Base-by-base conservation (phyloP, 148 eudicot species). In the Polygonum aviculare region DNA sequence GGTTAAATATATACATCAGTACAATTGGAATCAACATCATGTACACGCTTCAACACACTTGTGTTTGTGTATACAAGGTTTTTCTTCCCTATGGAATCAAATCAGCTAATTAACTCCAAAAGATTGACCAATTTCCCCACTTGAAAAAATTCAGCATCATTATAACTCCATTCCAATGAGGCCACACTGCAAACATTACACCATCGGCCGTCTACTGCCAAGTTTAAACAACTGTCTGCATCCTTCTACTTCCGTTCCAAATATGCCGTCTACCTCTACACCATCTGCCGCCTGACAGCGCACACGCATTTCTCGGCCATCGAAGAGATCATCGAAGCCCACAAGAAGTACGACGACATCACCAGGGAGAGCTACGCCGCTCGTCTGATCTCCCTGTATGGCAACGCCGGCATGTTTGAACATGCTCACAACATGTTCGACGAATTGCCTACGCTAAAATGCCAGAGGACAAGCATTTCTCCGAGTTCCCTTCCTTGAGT, bases 401-500 rank as follows among this genome's bases (percentile, higher is more conserved):
- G 98, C 15, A 81, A 82, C 77, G 77, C 83, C 0, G 84, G 89
- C 11, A 89, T 93, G 96, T 82, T 87, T 76, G 85, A 86, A 26
- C 84, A 86, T 62, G 96, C 96, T 22, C 76, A n/a, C 50, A 82
- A 89, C 78, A 75, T 90, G 86, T 90, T 89, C 79, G 96, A 91
- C 8, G 91, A 91, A 89, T 87, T 91, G 96, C 84, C 89, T 54
- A 75, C 86, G 14, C 71, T 70, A 39, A 81, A 83, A 2, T 84
- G 88, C 51, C 73, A 57, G 5, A 81, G 88, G 2, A 84, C 91
- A 47, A 85, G 83, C 0, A 74, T 52, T 18, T 87, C 93, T 3
- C 77, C 86, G 14, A 93, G 86, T 78, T 91, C 92, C 77, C 88
- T 93, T 39, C n/a, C n/a, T n/a, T n/a, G n/a, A n/a, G n/a, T n/a